Base-by-base conservation (phyloP, 495 filamentous ascomycete genomes). In the Glonium stellatum region DNA sequence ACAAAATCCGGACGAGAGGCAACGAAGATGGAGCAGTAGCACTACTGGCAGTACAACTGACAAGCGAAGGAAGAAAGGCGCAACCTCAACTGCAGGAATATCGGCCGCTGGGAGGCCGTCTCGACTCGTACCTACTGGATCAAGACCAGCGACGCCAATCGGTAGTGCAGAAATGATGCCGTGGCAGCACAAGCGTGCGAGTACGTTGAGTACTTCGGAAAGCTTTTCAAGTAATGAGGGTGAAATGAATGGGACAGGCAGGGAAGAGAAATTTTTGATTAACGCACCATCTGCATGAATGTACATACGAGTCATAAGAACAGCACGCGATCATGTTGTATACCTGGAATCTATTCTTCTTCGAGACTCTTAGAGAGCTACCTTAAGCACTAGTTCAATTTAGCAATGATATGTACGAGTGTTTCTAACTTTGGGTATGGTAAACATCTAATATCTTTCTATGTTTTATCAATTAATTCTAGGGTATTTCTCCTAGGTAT, bases 1-100 rank as follows among this genome's bases (percentile, higher is more conserved):
- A 6, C 42, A 57, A 2, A 27, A 21, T 34, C n/a, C 19, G 18
- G 42, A 63, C 21, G 27, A 50, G 15, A 37, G 67, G 34, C 61
- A 69, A 44, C 44, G 67, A 15, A 31, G 67, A 51, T 67, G 64
- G 64, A 69, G 67, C 47, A 64, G 27, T 23, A 67, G 65, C 49
- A 67, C 67, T 4, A 61, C 65, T 6, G 65, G 67, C 23, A 62
- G 61, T 50, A 60, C 58, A 34, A 61, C 65, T 6, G 61, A 67
- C 49, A 52, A 55, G 39, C 53, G 61, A 5, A 47, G 65, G 23
- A 63, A 50, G 49, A 59, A 51, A 31, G 39, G 57, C 27, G 34
- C 50, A 39, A 12, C 27, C 5, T 8, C 50, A 23, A 5, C 62
- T 10, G 34, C 53, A 23, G 42, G 55, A 35, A 41, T 46, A 18